Evolutionary conservation across 768 basidiomycete genomes (phyloP).

Genomic region (Lactifluus subvellereus): DNA sequence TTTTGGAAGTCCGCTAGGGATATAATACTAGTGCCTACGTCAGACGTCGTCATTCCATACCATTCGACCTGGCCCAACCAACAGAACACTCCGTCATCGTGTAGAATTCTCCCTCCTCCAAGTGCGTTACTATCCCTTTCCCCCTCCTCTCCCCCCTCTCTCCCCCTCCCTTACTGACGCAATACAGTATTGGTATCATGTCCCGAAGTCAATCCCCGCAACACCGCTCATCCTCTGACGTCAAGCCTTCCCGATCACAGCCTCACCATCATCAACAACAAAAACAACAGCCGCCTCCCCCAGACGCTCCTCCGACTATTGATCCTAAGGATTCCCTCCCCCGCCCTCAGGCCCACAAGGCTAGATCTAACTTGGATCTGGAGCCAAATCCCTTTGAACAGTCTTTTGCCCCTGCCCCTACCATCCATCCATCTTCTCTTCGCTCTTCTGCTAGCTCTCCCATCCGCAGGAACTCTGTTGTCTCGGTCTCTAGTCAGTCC

Average conservation of each 20-base stretch:
- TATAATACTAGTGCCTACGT: conserved; percentile 39
- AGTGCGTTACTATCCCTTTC: not conserved
- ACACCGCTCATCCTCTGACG: conserved; percentile 27
- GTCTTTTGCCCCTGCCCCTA: conserved; percentile 67
- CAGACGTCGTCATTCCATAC: conserved; percentile 35
- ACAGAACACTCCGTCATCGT: conserved; percentile 20
- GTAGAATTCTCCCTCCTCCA: not conserved
- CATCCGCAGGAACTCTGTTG: conserved; percentile 31
- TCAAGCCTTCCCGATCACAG: conserved; percentile 15
- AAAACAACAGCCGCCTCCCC: conserved; percentile 4
- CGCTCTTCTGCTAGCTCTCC: conserved; percentile 33
- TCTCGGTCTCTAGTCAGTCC: conserved; percentile 25
- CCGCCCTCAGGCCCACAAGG: conserved; percentile 23
- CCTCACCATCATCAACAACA: conserved; percentile 12
- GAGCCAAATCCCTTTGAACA: conserved; percentile 96
- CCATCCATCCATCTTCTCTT: conserved; percentile 28
- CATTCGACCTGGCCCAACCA: conserved; percentile 28
- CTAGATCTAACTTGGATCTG: conserved; percentile 61
- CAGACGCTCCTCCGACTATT: not conserved
- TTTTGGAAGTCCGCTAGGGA: conserved; percentile 39
- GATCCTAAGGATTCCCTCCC: conserved; percentile 8
- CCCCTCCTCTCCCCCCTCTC: not conserved
- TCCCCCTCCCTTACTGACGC: conserved; percentile 9
- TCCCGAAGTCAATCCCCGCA: conserved; percentile 32
- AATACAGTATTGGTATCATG: conserved; percentile 11